phyloP scores from a whole-genome alignment of 2,329 filamentous ascomycete genomes.

The Colletotrichum costaricense region DNA sequence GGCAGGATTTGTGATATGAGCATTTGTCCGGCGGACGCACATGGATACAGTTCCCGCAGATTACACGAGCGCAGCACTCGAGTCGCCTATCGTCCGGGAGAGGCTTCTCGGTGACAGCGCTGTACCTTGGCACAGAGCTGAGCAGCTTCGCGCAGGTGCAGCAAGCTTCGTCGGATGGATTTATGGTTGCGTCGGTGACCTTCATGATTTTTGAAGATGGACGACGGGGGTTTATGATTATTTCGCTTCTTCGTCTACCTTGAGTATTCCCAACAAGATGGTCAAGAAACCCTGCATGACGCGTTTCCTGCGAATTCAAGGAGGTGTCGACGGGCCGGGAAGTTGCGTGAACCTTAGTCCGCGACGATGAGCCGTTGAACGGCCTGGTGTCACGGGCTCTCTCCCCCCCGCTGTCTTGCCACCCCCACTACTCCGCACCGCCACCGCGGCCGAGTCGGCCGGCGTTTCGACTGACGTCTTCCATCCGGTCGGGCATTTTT shows the following conservation, averaged over 20 bases:
- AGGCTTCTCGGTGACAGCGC: conserved; percentile 70
- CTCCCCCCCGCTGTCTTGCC: neutral
- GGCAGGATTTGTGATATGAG: neutral
- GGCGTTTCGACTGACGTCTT: conserved; percentile 14
- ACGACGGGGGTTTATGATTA: neutral
- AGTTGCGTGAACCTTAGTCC: conserved; percentile 15
- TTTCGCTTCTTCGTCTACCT: neutral
- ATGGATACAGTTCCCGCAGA: conserved; percentile 78
- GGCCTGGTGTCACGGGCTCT: conserved; percentile 4
- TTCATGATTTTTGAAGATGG: neutral
- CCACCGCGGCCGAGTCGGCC: conserved; percentile 10
- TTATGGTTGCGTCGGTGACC: neutral
- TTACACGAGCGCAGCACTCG: conserved; percentile 76
- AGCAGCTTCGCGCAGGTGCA: conserved; percentile 78
- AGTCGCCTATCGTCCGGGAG: conserved; percentile 69
- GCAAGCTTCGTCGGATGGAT: conserved; percentile 57
- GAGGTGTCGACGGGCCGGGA: neutral
- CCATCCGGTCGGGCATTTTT: neutral
- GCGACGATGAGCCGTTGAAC: conserved; percentile 1
- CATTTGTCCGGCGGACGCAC: conserved; percentile 51
- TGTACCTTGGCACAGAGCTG: conserved; percentile 61
- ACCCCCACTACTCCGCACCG: conserved; percentile 17
- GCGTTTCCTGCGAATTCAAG: neutral
- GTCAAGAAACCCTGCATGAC: neutral
- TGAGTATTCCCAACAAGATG: neutral